Percentiles rank a stretch among this genome's conserved stretches.
These are phyloP conservation scores for Striga hermonthica DNA, from an alignment of 305 asterid species.

Conservation along the genomic window DNA sequence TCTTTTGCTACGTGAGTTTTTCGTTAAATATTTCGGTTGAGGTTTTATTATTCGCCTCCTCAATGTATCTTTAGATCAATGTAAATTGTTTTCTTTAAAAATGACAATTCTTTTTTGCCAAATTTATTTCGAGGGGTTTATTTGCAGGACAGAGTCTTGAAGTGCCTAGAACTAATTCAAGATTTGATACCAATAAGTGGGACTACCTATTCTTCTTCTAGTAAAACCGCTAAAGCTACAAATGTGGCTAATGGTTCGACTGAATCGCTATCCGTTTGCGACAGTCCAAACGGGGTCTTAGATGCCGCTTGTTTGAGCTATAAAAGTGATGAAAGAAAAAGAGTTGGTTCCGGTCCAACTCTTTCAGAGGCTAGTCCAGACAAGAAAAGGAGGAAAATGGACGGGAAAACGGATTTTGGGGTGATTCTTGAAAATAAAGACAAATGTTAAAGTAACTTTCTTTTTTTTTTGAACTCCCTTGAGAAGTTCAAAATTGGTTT, in stretches of 20 bases:
- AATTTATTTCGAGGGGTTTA: not conserved
- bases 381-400: slow-evolving; percentile 13
- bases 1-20: not conserved
- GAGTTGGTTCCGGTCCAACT: not conserved
- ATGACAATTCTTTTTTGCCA: not conserved
- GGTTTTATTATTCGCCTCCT: not conserved
- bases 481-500: too few species aligned
- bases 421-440: slow-evolving; percentile 14
- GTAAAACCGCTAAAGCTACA: not conserved
- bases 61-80: slow-evolving; percentile 14
- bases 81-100: not conserved
- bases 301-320: slow-evolving; percentile 17
- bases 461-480: too few species aligned
- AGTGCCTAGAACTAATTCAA: slow-evolving; percentile 53
- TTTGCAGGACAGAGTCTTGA: slow-evolving; percentile 60
- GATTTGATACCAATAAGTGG: slow-evolving; percentile 43
- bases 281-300: slow-evolving; percentile 18
- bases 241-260: slow-evolving; percentile 3
- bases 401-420: not conserved
- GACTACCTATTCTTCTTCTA: slow-evolving; percentile 11
- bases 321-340: slow-evolving; percentile 7
- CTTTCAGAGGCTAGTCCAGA: not conserved
- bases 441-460: too few species aligned
- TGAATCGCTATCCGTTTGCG: not conserved
- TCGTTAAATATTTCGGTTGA: too few species aligned